Percentiles rank a stretch among this genome's conserved stretches.
Conservation (phyloP, 2,329 filamentous ascomycete genomes). For the Fonsecaea multimorphosa region DNA sequence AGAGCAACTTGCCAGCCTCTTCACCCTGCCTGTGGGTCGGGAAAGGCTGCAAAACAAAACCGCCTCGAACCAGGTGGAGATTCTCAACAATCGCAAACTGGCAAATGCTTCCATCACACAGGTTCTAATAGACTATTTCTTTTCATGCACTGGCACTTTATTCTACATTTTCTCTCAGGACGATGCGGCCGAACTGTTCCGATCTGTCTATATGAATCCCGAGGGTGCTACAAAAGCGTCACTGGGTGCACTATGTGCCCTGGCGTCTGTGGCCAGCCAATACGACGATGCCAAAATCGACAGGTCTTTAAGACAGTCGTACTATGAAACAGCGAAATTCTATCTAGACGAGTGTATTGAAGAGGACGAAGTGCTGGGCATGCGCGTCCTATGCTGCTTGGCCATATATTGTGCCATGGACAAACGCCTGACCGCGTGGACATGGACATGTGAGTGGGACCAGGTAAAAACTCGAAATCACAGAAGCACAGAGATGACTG, state of each 20-base stretch:
- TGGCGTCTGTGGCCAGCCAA: slow-evolving; percentile 13
- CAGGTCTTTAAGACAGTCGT: slow-evolving; percentile 2
- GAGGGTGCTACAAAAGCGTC: slow-evolving; percentile 7
- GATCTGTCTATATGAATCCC: neutral
- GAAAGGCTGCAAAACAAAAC: slow-evolving; percentile 9
- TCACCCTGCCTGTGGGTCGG: slow-evolving; percentile 4
- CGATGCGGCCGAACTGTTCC: slow-evolving; percentile 2
- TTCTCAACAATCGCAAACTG: slow-evolving; percentile 6
- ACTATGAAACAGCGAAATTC: slow-evolving; percentile 16
- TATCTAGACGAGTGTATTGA: slow-evolving; percentile 12
- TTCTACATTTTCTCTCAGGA: slow-evolving; percentile 9
- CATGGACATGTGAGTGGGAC: neutral
- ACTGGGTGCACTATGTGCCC: slow-evolving; percentile 2
- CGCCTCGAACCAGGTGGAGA: neutral
- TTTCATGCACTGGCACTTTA: slow-evolving; percentile 12
- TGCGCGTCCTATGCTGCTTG: slow-evolving; percentile 4
- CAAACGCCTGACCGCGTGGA: slow-evolving; percentile 9
- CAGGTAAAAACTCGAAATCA: neutral
- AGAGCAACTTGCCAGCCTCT: slow-evolving; percentile 13
- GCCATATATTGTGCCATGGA: slow-evolving; percentile 15
- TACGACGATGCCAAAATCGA: slow-evolving; percentile 12
- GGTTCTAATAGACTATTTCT: slow-evolving; percentile 10
- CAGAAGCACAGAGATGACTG: neutral
- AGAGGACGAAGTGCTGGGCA: slow-evolving; percentile 12
- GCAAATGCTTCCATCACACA: slow-evolving; percentile 8